Evolutionary conservation across 2,329 filamentous ascomycete genomes (phyloP).

Genomic region (Alternaria postmessia): DNA sequence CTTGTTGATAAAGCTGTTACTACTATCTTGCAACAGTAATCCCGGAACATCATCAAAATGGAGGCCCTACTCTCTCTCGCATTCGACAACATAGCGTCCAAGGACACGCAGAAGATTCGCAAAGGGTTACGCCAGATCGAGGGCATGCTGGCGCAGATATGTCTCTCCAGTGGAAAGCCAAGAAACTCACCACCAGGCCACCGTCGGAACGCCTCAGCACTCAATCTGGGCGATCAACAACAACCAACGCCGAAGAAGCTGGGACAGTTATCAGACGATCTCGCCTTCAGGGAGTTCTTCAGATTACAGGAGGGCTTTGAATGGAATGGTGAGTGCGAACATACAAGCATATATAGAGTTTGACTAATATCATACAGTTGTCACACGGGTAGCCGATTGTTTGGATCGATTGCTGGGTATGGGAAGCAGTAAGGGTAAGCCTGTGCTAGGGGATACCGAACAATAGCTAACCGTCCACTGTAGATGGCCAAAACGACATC

Average conservation of each 20-base stretch:
- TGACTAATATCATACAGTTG: conserved; percentile 61
- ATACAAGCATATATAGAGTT: neutral
- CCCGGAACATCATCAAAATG: conserved; percentile 63
- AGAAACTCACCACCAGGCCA: conserved; percentile 44
- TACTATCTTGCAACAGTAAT: conserved; percentile 12
- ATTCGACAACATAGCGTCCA: conserved; percentile 95
- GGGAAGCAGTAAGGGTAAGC: conserved; percentile 61
- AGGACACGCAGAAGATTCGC: conserved; percentile 86
- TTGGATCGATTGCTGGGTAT: conserved; percentile 87
- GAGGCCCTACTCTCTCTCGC: conserved; percentile 90
- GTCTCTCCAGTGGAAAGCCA: conserved; percentile 66
- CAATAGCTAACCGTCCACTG: conserved; percentile 1
- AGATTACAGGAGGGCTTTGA: conserved; percentile 96
- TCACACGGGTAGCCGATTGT: conserved; percentile 82
- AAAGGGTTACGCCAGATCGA: conserved; percentile 96
- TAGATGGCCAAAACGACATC: conserved; percentile 82
- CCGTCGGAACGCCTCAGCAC: conserved; percentile 50
- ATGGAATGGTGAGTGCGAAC: conserved; percentile 74
- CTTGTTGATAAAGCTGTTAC: conserved; percentile 9
- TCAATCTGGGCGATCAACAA: conserved; percentile 44
- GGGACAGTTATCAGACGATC: conserved; percentile 76
- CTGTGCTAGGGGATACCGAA: neutral
- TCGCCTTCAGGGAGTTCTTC: conserved; percentile 94
- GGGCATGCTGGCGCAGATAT: conserved; percentile 92
- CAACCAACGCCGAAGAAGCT: conserved; percentile 59